Base-by-base conservation (phyloP, 257 asterid genomes). In the Nicotiana tabacum region DNA sequence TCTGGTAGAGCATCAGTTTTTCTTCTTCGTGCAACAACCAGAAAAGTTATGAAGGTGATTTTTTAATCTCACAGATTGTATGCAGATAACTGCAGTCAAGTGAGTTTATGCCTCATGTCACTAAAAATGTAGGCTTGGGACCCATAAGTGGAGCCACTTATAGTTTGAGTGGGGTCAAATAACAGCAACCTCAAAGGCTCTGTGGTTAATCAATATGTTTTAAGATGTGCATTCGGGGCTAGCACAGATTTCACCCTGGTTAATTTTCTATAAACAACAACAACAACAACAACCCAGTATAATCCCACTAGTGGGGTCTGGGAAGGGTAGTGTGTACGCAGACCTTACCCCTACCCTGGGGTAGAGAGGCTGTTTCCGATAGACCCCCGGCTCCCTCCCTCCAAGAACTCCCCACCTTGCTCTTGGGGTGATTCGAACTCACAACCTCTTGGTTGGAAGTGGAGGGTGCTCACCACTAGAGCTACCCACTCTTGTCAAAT, bases 1-100 rank as follows among this genome's bases (percentile, higher is more conserved):
- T 91, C 97, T 35, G 98, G 98, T 83, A 88, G 92, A 88, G 96
- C 97, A 78, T 94, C 96, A 4, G 95, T 89, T 80, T 96, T 89
- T 90, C 85, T 92, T 77, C 80, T 74, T 48, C 93, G 92, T 67
- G 87, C 90, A 80, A 89, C 88, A 88, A 81, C 92, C 82, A 74
- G 83, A 74, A 74, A 74, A 48, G 62, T 48, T 74, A 27, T 74
- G 80, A 48, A 74, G 80, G 80, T 74, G n/a, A 74, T 7, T 21
- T 11, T 46, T 24, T 72, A 72, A 72, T 72, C 37, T 72, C 39
- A 48, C 24, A 27, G 16, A 48, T 74, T 74, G 24, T 21, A 21
- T 21, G 8, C 4, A 74, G 79, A 43, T 48, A 24, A 74, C 61
- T 46, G 79, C 79, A 74, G 81, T 82, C 48, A 79, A 81, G 83